These are phyloP conservation scores for Cardamine occulta DNA, from an alignment of 345 rosid species.

Conservation along the genomic window DNA sequence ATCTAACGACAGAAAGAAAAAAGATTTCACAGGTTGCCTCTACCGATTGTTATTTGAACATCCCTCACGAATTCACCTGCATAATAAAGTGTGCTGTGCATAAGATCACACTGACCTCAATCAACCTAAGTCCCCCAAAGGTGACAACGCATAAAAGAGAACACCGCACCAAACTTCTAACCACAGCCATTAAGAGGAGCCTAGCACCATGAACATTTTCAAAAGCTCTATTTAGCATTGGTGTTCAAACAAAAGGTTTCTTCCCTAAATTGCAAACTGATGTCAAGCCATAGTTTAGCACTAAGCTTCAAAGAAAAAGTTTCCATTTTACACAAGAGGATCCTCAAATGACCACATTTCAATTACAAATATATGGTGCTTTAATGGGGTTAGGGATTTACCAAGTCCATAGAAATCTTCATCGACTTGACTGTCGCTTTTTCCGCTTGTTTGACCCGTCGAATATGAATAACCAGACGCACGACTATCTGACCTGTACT, in stretches of 20 bases:
- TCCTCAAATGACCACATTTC: constrained; percentile 1
- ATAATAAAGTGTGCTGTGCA: constrained; percentile 60
- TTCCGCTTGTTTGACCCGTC: constrained; percentile 49
- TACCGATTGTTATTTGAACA: constrained; percentile 87
- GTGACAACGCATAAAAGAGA: constrained; percentile 19
- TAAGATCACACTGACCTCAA: constrained; percentile 56
- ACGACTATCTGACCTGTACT: constrained; percentile 51
- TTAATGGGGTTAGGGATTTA: constrained; percentile 42
- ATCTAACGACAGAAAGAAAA: constrained; percentile 20
- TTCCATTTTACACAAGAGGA: neutral
- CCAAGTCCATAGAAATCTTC: constrained; percentile 96
- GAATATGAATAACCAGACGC: constrained; percentile 70
- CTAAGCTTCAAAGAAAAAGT: neutral
- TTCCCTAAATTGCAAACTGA: constrained; percentile 2
- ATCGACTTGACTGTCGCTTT: constrained; percentile 48
- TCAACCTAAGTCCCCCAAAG: constrained; percentile 36
- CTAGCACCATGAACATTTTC: neutral
- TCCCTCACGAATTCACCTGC: constrained; percentile 96
- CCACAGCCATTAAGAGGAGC: neutral
- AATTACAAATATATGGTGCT: neutral
- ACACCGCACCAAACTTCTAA: constrained; percentile 25
- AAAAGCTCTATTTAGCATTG: constrained; percentile 8
- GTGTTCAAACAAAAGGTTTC: neutral
- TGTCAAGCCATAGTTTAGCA: constrained; percentile 3
- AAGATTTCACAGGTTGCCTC: constrained; percentile 42